Conservation (phyloP, 805 yeast species). For the Maudiozyma pseudohumilis region DNA sequence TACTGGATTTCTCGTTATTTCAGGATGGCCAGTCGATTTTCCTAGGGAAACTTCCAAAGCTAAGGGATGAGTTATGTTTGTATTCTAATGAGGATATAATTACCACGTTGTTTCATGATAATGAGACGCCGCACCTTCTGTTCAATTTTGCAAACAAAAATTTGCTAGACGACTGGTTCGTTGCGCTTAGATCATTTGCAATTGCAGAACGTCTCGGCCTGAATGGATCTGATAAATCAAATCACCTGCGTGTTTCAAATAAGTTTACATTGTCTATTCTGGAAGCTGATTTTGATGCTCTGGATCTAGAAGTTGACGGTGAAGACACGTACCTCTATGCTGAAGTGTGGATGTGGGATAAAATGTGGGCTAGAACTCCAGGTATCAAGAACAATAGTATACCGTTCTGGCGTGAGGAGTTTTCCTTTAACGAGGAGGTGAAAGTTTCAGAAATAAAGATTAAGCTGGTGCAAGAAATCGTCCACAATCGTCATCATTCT, state of each 20-base stretch:
- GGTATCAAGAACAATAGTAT: constrained; percentile 38
- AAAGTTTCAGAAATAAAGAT: constrained; percentile 43
- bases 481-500: no score
- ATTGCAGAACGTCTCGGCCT: constrained; percentile 37
- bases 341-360: constrained; percentile 63
- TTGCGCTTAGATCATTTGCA: constrained; percentile 55
- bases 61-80: constrained; percentile 33
- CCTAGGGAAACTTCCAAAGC: constrained; percentile 45
- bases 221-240: constrained; percentile 25
- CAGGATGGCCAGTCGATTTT: constrained; percentile 49
- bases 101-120: not conserved
- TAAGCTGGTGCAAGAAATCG: constrained; percentile 30
- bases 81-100: not conserved
- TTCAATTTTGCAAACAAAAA: constrained; percentile 48
- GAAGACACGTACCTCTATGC: constrained; percentile 37
- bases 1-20: constrained; percentile 52
- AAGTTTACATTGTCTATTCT: constrained; percentile 46
- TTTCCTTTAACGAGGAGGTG: constrained; percentile 48
- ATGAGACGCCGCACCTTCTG: not conserved
- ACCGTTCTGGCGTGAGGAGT: constrained; percentile 82
- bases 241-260: constrained; percentile 43
- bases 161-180: constrained; percentile 63
- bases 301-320: constrained; percentile 1
- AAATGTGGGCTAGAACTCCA: constrained; percentile 73
- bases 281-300: constrained; percentile 47